Evolutionary conservation across 1,284 basidiomycete genomes (phyloP), one percentile per base, ranked within the genome.

Genomic region (Fomitopsis palustris): DNA sequence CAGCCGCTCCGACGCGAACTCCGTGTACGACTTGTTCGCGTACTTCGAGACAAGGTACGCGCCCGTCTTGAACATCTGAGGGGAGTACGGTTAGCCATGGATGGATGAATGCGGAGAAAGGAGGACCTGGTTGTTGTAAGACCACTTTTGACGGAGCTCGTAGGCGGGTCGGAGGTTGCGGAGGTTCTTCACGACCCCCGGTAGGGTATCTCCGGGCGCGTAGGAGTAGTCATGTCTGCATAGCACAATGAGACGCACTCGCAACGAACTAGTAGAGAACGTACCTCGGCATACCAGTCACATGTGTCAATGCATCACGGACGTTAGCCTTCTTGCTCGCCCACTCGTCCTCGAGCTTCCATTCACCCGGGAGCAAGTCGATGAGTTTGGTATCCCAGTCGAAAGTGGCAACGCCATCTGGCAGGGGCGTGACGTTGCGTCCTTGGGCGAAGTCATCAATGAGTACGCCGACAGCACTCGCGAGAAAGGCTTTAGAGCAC

Each of bases 401-500:
- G 38, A 66, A 58, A 1, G 9, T 33, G 0, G 37, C 9, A 0
- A 65, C 33, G 2, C 41, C 54, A 0, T 25, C 9, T 0, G 67
- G 65, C 4, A 67, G 63, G n/a, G 67, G 62, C 0, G 67, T 68
- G 4, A 57, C 55, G 42, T 68, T 67, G n/a, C 64, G 58, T 5
- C 63, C 65, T 1, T 60, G 54, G 1, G 62, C 63, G 39, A 61
- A 68, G 59, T 68, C 67, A 10, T 68, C 63, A 27, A 68, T 67
- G 16, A 68, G 54, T 12, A 79, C 65, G 0, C 77, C 78, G 3
- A 79, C 41, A 0, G 77, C 66, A 2, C 74, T 63, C 0, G 72
- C 68, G 0, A 76, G 70, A 64, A 81, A 80, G 0, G 78, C 72
- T 60, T 81, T 82, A 1, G 78, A 78, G 64, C 76, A 78, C 16